Evolutionary conservation across 345 rosid genomes (phyloP).

Genomic region (Rhodamnia argentea): DNA sequence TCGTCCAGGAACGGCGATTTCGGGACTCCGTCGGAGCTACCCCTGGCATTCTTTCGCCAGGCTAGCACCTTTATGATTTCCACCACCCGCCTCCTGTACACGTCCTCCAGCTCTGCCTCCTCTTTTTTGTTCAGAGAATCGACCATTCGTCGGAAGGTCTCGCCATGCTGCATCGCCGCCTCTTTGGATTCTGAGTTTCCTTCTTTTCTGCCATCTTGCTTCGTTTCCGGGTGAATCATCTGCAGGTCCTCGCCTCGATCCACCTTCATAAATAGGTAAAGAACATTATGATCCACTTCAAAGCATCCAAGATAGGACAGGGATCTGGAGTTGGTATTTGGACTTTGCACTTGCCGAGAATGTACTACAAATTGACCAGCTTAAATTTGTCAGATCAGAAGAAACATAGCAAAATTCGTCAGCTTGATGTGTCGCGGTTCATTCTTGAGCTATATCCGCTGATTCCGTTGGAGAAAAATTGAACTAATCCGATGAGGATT

Average conservation of each 20-base stretch:
- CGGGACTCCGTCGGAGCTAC: fast-evolving
- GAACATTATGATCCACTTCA: no score
- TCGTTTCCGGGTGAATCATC: background rate
- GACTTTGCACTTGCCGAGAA: no score
- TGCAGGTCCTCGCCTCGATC: background rate
- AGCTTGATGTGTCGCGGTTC: no score
- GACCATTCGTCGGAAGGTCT: background rate
- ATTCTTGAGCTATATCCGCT: no score
- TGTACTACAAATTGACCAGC: no score
- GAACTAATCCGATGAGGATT: background rate
- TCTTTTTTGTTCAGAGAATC: background rate
- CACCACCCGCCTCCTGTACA: background rate
- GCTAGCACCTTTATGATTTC: background rate
- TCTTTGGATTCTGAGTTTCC: background rate
- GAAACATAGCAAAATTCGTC: no score
- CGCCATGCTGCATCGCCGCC: background rate
- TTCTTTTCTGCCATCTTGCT: background rate
- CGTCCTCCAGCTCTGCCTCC: background rate
- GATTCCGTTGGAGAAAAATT: no score
- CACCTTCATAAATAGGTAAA: no score
- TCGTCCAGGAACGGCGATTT: background rate
- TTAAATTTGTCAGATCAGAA: no score
- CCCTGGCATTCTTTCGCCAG: background rate
- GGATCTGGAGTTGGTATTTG: no score
- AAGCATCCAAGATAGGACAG: no score